Evolutionary conservation across 176 grass and related monocot species (phyloP), one percentile per base, ranked within the genome.

Genomic region (Saccharum officinarum): DNA sequence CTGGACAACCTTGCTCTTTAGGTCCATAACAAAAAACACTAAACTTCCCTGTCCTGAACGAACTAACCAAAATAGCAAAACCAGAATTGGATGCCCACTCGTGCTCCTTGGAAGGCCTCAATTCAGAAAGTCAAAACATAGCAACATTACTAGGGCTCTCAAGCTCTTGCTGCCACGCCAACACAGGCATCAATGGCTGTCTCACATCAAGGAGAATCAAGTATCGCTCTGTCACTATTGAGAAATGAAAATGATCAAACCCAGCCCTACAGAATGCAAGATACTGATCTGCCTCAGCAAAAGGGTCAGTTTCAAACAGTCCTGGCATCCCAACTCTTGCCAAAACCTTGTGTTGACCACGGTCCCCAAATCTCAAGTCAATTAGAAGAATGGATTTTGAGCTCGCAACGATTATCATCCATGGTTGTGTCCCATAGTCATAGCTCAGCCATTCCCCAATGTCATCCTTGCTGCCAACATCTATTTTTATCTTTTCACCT

Each of bases 1-100:
- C 76, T 31, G 46, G 31, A 77, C 69, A 38, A 14, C 68, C 86
- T 85, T 85, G 76, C 47, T 91, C 65, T 54, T 90, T 80, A 69
- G 73, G 80, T 28, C 93, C 96, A 76, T 90, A 98, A 44, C 77
- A 93, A 69, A 94, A 98, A 16, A 95, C 31, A 72, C 79, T 88
- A 78, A 95, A 95, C 44, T 89, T 81, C 25, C 39, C 67, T 8
- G 74, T 95, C 82, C 54, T 79, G 52, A 95, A 86, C 2, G 89
- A 95, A 87, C 93, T 90, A 26, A 90, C 91, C 89, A 98, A 87
- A 83, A 98, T 95, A 66, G 81, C 87, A 89, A 92, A 92, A 71
- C 89, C 91, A 40, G 84, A 91, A 71, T 86, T 78, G 30, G 75
- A 82, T 57, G 87, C 82, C 81, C 86, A 87, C n/a, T 94, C 71